Conservation (phyloP, 306 rosid species). For the Cicer pinnatifidum region DNA sequence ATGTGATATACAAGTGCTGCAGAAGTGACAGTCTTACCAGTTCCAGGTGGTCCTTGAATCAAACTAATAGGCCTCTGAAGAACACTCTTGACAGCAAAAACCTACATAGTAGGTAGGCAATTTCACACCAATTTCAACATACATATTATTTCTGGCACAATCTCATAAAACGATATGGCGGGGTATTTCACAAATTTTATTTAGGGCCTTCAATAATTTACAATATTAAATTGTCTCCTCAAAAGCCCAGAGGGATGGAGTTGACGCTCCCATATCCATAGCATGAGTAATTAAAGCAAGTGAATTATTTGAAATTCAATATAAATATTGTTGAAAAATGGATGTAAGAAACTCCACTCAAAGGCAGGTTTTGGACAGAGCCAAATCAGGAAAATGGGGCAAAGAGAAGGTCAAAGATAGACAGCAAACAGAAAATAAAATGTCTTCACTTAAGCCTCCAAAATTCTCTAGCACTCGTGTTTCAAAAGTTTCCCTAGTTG, state of each 20-base stretch:
- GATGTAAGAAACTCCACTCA: constrained; percentile 6
- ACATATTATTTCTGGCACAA: not conserved
- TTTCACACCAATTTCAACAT: constrained; percentile 21
- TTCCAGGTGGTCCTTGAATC: constrained; percentile 99
- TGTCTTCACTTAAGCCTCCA: not conserved
- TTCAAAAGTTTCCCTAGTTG: constrained; percentile 3
- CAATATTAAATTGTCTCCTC: not conserved
- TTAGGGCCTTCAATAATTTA: not conserved
- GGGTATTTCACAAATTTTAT: constrained; percentile 12
- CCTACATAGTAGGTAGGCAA: constrained; percentile 53
- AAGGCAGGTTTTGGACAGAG: not conserved
- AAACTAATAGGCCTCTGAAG: constrained; percentile 98
- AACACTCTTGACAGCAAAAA: constrained; percentile 96
- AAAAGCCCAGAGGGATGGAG: too few species aligned
- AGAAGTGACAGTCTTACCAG: constrained; percentile 98
- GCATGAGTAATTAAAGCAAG: too few species aligned
- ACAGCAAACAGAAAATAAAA: not conserved
- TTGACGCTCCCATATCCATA: too few species aligned
- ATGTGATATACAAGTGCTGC: constrained; percentile 99
- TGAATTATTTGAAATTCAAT: not conserved
- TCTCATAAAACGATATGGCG: constrained; percentile 10
- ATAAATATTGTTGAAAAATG: not conserved
- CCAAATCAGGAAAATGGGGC: not conserved
- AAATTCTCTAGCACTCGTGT: not conserved
- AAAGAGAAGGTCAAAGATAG: not conserved